These are phyloP conservation scores for Tylopilus cervinicoccineus DNA, from an alignment of 768 basidiomycete genomes.

Conservation along the genomic window DNA sequence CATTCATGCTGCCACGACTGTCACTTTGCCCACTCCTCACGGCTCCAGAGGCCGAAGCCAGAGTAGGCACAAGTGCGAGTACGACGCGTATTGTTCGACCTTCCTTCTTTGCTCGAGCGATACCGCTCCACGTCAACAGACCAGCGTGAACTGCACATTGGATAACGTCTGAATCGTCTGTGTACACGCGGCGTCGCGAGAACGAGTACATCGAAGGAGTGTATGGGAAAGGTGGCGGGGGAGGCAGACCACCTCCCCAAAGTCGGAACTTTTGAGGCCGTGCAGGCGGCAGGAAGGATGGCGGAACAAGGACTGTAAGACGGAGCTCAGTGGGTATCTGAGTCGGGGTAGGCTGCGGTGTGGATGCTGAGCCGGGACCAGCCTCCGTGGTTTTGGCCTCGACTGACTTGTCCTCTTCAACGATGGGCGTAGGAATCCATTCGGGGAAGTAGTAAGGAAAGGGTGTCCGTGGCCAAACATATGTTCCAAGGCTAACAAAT, in stretches of 20 bases:
- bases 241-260: conserved; percentile 63
- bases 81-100: conserved; percentile 40
- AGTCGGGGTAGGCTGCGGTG: conserved; percentile 6
- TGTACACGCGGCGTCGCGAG: conserved; percentile 58
- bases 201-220: conserved; percentile 22
- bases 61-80: conserved; percentile 37
- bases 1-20: conserved; percentile 16
- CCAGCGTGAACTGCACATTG: conserved; percentile 68
- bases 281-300: conserved; percentile 51
- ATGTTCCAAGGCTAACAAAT: conserved; percentile 27
- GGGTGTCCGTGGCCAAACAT: conserved; percentile 29
- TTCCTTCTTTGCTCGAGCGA: conserved; percentile 35
- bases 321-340: conserved; percentile 30
- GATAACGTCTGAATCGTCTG: conserved; percentile 73
- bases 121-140: conserved; percentile 40
- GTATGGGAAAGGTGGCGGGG: conserved; percentile 36
- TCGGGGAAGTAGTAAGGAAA: conserved; percentile 35
- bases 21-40: conserved; percentile 27
- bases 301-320: conserved; percentile 56
- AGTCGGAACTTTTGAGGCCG: conserved; percentile 54
- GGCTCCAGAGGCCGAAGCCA: conserved; percentile 42
- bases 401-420: conserved; percentile 23
- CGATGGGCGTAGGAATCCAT: conserved; percentile 26
- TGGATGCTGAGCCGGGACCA: conserved; percentile 24
- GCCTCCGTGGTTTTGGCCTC: conserved; percentile 17